Percentiles rank a stretch among this genome's conserved stretches.
Evolutionary conservation across 177 flowering plant genomes (phyloP).

Genomic region (Vitis hybrid): DNA sequence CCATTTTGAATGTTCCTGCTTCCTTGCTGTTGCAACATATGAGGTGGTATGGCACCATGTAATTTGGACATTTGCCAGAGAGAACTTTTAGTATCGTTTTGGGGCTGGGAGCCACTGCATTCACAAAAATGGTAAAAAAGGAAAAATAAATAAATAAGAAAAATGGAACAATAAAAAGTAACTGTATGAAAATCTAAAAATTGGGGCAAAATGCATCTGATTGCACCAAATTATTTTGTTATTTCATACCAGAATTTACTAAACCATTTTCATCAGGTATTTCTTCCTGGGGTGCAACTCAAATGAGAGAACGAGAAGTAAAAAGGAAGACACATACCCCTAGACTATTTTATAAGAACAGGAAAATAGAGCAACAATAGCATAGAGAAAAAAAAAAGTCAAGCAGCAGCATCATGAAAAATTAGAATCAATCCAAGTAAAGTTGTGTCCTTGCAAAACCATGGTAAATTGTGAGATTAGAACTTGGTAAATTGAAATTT

Average conservation of each 20-base stretch:
- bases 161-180: background rate
- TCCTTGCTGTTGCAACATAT: slow-evolving; percentile 36
- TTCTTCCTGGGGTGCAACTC: background rate
- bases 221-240: background rate
- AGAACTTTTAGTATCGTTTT: slow-evolving; percentile 20
- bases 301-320: background rate
- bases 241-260: background rate
- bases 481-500: no score
- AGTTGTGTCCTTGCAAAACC: no score
- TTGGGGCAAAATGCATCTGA: background rate
- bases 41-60: slow-evolving; percentile 11
- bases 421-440: no score
- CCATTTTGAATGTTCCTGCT: slow-evolving; percentile 24
- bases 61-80: slow-evolving; percentile 20
- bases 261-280: background rate
- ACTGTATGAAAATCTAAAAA: background rate
- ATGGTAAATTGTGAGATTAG: no score
- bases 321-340: background rate
- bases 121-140: background rate
- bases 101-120: slow-evolving; percentile 23
- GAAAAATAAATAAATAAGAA: background rate
- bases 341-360: background rate
- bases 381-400: no score
- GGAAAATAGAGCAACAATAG: background rate
- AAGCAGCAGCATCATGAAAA: no score